Base-by-base conservation (phyloP, 1,139 yeast species). In the Hemisphaericaspora xylanilytica region DNA sequence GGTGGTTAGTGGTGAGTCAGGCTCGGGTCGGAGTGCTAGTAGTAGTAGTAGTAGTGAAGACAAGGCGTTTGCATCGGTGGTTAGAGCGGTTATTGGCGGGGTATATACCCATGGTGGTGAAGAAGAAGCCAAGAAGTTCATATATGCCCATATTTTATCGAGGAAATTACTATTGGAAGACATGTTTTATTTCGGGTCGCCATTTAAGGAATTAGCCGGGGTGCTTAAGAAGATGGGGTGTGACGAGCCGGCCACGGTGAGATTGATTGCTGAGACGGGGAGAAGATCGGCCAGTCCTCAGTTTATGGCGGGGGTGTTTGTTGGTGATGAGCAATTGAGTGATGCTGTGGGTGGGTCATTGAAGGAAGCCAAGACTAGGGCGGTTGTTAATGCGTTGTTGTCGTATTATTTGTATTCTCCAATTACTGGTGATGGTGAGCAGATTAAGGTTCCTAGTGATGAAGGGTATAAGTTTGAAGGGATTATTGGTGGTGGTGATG, bases 281-380 rank as follows among this genome's bases (percentile, higher is more conserved):
- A 78, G 98, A 62, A 70, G 73, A 53, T 80, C 96, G 3, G 78
- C 80, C 43, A 80, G 87, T 41, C 96, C 98, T 18, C 83, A 89
- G 32, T 92, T 78, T 54, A 86, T 90, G 13, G 95, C 92, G 26
- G 97, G 97, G 38, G 95, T 88, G 1, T 92, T 89, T 61, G 74
- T 84, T 41, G 97, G 97, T 26, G 72, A 73, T 16, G 80, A 81
- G 45, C 84, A 88, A 63, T 71, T 92, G 42, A 97, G 97, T 38
- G 97, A 92, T 65, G 97, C 97, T 33, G 89, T 85, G 53, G 99
- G 97, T 35, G 73, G 94, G n/a, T 85, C 95, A 33, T 70, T 92
- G 51, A 78, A 76, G 49, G 98, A 92, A 65, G 97, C 97, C 32
- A 86, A 89, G 62, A 85, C 89, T 27, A 80, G 96, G 61, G 94